These are phyloP conservation scores for Xylariales sp. DNA, from an alignment of 2,329 filamentous ascomycete species.

Conservation along the genomic window DNA sequence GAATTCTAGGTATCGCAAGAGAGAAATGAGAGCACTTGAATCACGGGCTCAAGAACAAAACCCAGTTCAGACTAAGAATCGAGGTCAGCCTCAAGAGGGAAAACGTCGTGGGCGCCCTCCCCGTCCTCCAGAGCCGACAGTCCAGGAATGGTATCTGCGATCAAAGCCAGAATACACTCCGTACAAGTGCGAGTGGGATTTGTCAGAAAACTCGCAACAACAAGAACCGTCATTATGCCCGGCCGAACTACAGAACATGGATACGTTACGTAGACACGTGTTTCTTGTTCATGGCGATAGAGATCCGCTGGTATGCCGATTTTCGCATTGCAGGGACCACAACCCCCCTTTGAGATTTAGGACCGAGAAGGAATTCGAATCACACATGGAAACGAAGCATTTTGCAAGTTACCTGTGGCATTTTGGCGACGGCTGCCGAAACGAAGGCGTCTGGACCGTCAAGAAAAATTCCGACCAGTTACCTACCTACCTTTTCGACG, in stretches of 20 bases:
- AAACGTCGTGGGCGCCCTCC: slow-evolving; percentile 59
- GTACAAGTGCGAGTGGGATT: slow-evolving; percentile 71
- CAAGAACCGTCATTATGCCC: slow-evolving; percentile 54
- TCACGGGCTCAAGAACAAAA: slow-evolving; percentile 5
- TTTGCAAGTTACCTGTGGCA: slow-evolving; percentile 67
- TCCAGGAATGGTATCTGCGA: slow-evolving; percentile 56
- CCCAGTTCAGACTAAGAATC: slow-evolving; percentile 9
- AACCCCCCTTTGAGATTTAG: slow-evolving; percentile 40
- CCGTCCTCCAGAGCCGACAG: slow-evolving; percentile 53
- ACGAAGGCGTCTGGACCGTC: slow-evolving; percentile 50
- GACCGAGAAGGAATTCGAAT: slow-evolving; percentile 53
- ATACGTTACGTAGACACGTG: slow-evolving; percentile 67
- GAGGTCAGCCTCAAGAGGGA: slow-evolving; percentile 36
- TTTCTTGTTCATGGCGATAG: slow-evolving; percentile 58
- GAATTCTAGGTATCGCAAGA: slow-evolving; percentile 37
- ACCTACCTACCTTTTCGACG: slow-evolving; percentile 64
- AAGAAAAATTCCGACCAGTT: slow-evolving; percentile 46
- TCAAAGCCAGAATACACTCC: slow-evolving; percentile 59
- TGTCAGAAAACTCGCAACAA: slow-evolving; percentile 38
- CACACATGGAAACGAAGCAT: slow-evolving; percentile 66
- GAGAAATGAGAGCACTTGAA: slow-evolving; percentile 27
- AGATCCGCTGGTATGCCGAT: slow-evolving; percentile 50
- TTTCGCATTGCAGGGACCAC: slow-evolving; percentile 54
- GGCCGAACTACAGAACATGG: slow-evolving; percentile 71
- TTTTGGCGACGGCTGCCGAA: slow-evolving; percentile 68